Evolutionary conservation across 371 early-diverging fungal genomes (phyloP).

Genomic region (Mucor lusitanicus): DNA sequence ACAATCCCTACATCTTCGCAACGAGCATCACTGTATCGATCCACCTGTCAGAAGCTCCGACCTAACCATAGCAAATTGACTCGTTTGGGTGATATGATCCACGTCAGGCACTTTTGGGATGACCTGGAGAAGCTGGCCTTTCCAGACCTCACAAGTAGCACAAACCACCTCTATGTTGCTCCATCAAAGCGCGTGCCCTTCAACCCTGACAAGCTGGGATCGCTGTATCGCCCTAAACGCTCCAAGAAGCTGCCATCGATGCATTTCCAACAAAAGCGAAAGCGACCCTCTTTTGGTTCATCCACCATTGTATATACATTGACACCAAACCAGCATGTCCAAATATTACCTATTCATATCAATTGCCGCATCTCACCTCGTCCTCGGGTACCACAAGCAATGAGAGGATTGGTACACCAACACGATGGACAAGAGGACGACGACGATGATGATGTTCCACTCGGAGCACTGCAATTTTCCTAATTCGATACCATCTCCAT

Average conservation of each 20-base stretch:
- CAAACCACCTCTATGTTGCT: background rate
- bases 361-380: background rate
- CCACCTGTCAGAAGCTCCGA: constrained; percentile 19
- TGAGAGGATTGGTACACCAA: background rate
- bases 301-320: constrained; percentile 17
- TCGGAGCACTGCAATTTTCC: constrained; percentile 9
- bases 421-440: background rate
- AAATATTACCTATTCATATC: background rate
- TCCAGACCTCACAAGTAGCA: constrained; percentile 1
- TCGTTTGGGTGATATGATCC: constrained; percentile 16
- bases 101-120: constrained; percentile 23
- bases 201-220: constrained; percentile 18
- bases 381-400: background rate
- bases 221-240: constrained; percentile 7
- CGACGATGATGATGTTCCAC: constrained; percentile 25
- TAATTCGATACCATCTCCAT: background rate
- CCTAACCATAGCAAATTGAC: background rate
- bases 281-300: constrained; percentile 14
- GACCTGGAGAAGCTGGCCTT: constrained; percentile 11
- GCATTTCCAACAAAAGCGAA: background rate
- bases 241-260: background rate
- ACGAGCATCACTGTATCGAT: constrained; percentile 3
- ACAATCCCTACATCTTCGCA: background rate
- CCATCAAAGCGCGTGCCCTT: constrained; percentile 19
- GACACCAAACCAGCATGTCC: constrained; percentile 1